Evolutionary conservation across 2,329 filamentous ascomycete genomes (phyloP).

Genomic region (Calonectria crousiana): DNA sequence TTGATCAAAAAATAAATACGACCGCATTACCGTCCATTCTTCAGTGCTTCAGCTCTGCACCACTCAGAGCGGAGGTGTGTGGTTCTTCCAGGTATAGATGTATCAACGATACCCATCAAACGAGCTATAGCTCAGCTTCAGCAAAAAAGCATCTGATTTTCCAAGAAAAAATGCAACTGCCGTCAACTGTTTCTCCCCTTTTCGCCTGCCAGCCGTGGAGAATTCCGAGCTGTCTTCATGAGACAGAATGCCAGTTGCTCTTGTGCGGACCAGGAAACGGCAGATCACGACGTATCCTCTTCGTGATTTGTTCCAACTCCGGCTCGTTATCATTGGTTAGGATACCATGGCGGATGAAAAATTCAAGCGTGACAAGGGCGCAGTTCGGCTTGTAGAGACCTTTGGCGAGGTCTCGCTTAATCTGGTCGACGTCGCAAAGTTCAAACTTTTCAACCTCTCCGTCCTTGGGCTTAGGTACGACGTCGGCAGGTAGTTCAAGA

Average conservation of each 20-base stretch:
- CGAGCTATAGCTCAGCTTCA: constrained; percentile 27
- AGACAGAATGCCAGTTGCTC: constrained; percentile 45
- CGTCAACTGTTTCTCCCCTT: background rate
- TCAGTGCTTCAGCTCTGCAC: constrained; percentile 21
- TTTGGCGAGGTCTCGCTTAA: constrained; percentile 74
- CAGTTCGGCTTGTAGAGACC: constrained; percentile 96
- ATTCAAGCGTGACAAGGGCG: constrained; percentile 85
- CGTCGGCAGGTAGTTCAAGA: constrained; percentile 77
- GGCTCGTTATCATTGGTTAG: constrained; percentile 83
- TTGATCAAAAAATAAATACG: constrained; percentile 85
- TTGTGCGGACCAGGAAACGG: constrained; percentile 81
- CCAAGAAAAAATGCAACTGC: background rate
- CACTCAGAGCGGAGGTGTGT: constrained; percentile 7
- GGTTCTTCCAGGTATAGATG: constrained; percentile 36
- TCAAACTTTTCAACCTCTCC: constrained; percentile 90
- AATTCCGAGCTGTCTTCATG: background rate
- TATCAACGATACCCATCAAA: constrained; percentile 43
- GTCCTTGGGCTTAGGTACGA: constrained; percentile 83
- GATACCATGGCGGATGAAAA: constrained; percentile 88
- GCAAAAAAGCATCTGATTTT: constrained; percentile 14
- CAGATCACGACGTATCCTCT: constrained; percentile 80
- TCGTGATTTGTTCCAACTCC: constrained; percentile 80
- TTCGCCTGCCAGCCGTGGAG: background rate
- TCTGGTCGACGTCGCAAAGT: constrained; percentile 81
- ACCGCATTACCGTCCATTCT: constrained; percentile 26